phyloP scores from a whole-genome alignment of 805 yeast species.

The Saccharomycopsis capsularis region DNA sequence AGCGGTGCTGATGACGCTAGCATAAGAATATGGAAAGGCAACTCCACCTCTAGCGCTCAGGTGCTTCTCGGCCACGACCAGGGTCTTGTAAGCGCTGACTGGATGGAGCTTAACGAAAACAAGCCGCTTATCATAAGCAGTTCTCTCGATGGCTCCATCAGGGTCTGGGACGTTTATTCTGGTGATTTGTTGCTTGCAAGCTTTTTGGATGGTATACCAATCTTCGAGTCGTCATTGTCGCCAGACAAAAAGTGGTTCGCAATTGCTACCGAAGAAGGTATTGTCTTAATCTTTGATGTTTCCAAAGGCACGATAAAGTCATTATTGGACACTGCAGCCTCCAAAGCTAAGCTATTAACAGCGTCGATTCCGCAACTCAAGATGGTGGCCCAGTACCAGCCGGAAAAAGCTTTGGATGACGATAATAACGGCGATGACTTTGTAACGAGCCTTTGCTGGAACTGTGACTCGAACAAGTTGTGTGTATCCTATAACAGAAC shows the following conservation, averaged over 20 bases:
- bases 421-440: conserved; percentile 24
- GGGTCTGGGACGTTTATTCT: conserved; percentile 57
- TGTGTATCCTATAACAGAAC: conserved; percentile 28
- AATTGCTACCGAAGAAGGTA: conserved; percentile 62
- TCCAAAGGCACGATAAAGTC: conserved; percentile 14
- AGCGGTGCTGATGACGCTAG: conserved; percentile 74
- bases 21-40: conserved; percentile 70
- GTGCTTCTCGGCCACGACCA: conserved; percentile 48
- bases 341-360: no score
- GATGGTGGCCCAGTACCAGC: conserved; percentile 25
- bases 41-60: conserved; percentile 45
- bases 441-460: conserved; percentile 33
- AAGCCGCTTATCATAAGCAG: conserved; percentile 38
- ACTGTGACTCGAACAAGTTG: conserved; percentile 25
- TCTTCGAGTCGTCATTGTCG: conserved; percentile 48
- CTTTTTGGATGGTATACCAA: conserved; percentile 44
- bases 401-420: conserved; percentile 26
- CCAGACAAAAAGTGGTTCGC: conserved; percentile 44
- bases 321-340: background rate
- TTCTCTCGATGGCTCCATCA: conserved; percentile 64
- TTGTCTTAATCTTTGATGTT: conserved; percentile 47
- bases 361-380: conserved; percentile 16
- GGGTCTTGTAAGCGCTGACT: conserved; percentile 46
- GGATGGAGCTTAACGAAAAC: conserved; percentile 37
- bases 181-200: conserved; percentile 34